Base-by-base conservation (phyloP, 176 grass and related monocot species). In the Rhynchospora breviuscula region DNA sequence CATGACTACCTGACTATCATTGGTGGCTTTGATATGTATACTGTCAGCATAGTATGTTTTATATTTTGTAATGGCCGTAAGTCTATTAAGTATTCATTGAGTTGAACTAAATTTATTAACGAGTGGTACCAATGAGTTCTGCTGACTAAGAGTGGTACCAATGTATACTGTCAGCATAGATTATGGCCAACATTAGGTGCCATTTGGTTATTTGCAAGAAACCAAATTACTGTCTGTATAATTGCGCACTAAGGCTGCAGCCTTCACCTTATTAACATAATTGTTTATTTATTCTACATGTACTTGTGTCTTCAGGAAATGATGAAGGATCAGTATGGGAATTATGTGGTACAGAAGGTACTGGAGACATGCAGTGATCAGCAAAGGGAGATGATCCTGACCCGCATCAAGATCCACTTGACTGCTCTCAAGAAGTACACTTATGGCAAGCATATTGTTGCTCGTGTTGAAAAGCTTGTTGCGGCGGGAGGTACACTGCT, bases 341-440 rank as follows among this genome's bases (percentile, higher is more conserved):
- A 92, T 81, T 94, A 94, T 76, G 93, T 92, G 89, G 93, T 94
- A 66, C 93, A 94, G 84, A 94, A 94, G 89, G 90, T 92, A 85
- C 87, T 94, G 18, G 93, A 94, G 78, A 92, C 88, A 3, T 92
- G 93, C 64, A 90, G 91, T 81, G 93, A 92, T 83, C 88, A 90
- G 84, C 93, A 94, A 69, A 87, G 90, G 46, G 90, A 94, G 79
- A 71, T 94, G 88, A 94, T 94, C 81, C 78, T 94, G 25, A 90
- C 90, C 43, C 88, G 86, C 17, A 83, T 94, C 68, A 94, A 92
- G 86, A 90, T 94, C 49, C 93, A 94, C 66, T 90, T 94, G 74
- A 94, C 81, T 79, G 90, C 93, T 44, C 81, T 94, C 12, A 94
- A 94, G 84, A 94, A 94, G 91, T 94, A 92, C 84, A 94, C 93